Base-by-base conservation (phyloP, 2,329 filamentous ascomycete genomes). In the Akanthomyces lecanii region DNA sequence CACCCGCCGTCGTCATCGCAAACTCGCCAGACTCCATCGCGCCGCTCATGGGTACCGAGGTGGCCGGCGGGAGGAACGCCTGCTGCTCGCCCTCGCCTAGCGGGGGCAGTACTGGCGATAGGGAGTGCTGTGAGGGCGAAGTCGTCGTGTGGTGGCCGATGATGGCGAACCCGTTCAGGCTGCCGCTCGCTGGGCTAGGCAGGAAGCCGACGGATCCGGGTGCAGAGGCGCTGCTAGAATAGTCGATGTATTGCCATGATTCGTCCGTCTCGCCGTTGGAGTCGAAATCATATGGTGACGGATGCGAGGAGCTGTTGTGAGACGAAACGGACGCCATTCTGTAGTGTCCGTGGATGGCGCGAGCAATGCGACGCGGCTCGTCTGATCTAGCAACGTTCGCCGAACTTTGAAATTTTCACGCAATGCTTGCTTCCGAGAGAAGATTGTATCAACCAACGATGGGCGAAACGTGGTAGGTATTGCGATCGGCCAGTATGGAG, bases 151-250 rank as follows among this genome's bases (percentile, higher is more conserved):
- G 25, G 65, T 77, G 76, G 36, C 77, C 75, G 53, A 84, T 71
- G 50, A 84, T 71, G 14, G 75, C 76, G 71, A 79, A 85, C 25
- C 82, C 82, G 44, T 76, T 78, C 67, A 85, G 70, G 64, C 82
- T 84, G 16, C 78, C 77, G 67, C 77, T 82, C 12, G 77, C 78
- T 5, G 83, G 82, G 65, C 82, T 83, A 30, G 79, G 77, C 21
- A 81, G 72, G 64, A 83, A 80, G 21, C 75, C 78, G 11, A 78
- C 72, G 0, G 78, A 79, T 0, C 72, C 76, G 0, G 77, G 67
- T 4, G 69, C 73, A 18, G 75, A 76, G 33, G 69, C 71, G 62
- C 71, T 67, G 54, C 71, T 71, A 38, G 73, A 69, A 62, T 74
- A 73, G 63, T 78, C 74, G 64, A 80, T 70, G 51, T 77, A 76